A percentile compares a stretch with the other conserved stretches of the same genome.
Conservation (phyloP, 2,329 filamentous ascomycete genomes). For the Exophiala alcalophila region DNA sequence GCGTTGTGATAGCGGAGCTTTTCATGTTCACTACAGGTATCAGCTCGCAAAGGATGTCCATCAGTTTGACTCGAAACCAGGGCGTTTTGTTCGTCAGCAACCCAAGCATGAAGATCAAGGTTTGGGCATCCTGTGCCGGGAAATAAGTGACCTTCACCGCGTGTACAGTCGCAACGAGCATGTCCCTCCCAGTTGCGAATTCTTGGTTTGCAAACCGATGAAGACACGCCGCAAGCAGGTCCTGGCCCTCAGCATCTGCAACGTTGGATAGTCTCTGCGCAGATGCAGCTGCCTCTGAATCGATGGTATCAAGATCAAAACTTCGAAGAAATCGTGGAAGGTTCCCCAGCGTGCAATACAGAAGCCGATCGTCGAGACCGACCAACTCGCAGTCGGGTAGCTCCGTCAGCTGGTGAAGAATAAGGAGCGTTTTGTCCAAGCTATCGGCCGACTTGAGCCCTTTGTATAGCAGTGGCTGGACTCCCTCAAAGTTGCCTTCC, state of each 20-base stretch:
- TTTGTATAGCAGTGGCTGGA: slow-evolving; percentile 85
- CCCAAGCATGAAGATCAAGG: slow-evolving; percentile 85
- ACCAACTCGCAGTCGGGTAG: slow-evolving; percentile 77
- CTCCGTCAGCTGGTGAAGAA: slow-evolving; percentile 73
- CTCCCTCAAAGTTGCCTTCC: slow-evolving; percentile 83
- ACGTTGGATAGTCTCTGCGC: slow-evolving; percentile 51
- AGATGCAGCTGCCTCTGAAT: slow-evolving; percentile 11
- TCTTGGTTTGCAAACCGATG: slow-evolving; percentile 53
- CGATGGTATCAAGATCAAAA: slow-evolving; percentile 54
- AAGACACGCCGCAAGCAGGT: slow-evolving; percentile 38
- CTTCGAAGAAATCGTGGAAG: slow-evolving; percentile 79
- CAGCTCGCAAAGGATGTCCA: slow-evolving; percentile 80
- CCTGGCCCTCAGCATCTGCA: slow-evolving; percentile 68
- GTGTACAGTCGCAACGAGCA: slow-evolving; percentile 69
- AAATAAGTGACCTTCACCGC: slow-evolving; percentile 77
- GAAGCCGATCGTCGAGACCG: slow-evolving; percentile 75
- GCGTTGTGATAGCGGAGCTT: slow-evolving; percentile 80
- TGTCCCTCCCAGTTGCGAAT: slow-evolving; percentile 68
- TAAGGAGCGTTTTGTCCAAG: slow-evolving; percentile 70
- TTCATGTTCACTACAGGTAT: slow-evolving; percentile 92
- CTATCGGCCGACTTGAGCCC: slow-evolving; percentile 83
- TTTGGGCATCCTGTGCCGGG: slow-evolving; percentile 75
- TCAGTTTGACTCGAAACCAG: slow-evolving; percentile 90
- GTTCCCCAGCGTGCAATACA: slow-evolving; percentile 88
- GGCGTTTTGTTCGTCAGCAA: slow-evolving; percentile 81